Conservation (phyloP, 2,329 filamentous ascomycete species). For the Trichoderma sp. region DNA sequence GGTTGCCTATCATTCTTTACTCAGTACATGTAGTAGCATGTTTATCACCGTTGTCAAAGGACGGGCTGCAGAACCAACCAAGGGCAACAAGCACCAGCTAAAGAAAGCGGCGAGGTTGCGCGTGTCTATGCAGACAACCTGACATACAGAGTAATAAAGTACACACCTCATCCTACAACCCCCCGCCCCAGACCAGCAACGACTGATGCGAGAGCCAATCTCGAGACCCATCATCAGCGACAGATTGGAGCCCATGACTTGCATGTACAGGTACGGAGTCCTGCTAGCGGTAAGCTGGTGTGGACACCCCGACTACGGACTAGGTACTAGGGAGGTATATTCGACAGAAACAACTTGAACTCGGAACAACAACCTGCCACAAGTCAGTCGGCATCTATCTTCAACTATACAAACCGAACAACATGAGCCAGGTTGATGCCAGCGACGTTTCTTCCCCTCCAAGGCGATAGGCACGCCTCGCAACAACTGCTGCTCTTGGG, state of each 20-base stretch:
- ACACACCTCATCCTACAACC: background rate
- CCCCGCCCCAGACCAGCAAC: conserved; percentile 6
- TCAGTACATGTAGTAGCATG: too few species aligned
- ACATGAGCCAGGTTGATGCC: background rate
- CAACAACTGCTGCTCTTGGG: conserved; percentile 11
- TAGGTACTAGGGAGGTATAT: background rate
- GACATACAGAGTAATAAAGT: background rate
- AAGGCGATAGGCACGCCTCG: conserved; percentile 14
- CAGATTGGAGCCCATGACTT: conserved; percentile 3
- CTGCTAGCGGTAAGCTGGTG: conserved; percentile 3
- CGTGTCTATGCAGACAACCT: background rate
- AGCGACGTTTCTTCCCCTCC: conserved; percentile 2
- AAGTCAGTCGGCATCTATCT: background rate
- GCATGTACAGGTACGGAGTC: conserved; percentile 20
- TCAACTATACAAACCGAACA: background rate
- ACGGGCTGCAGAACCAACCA: background rate
- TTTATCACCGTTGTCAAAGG: too few species aligned
- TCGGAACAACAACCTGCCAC: background rate
- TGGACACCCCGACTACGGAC: conserved; percentile 1
- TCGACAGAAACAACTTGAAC: background rate
- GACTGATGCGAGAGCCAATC: conserved; percentile 16
- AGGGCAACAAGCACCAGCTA: background rate
- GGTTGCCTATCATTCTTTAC: background rate
- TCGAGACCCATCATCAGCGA: conserved; percentile 6
- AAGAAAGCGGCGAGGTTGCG: background rate